Base-by-base conservation (phyloP, 2,329 filamentous ascomycete species). In the Trichoderma brevicompactum region DNA sequence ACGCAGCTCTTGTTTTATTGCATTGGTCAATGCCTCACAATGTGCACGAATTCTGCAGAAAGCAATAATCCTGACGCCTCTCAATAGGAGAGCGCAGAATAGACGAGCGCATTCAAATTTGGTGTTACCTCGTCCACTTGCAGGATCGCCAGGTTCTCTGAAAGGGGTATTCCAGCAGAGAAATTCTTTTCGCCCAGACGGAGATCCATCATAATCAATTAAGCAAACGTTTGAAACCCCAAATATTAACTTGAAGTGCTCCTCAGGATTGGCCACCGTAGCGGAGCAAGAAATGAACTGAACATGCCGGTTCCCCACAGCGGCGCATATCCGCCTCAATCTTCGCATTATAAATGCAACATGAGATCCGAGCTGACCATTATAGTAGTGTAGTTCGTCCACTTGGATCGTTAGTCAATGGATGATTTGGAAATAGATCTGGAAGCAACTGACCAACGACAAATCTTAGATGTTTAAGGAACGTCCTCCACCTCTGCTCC, bases 111-210 rank as follows among this genome's bases (percentile, higher is more conserved):
- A 91, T 77, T 99, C 94, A 5, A 87, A 85, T 75, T 96, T 87
- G 3, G 89, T 89, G 74, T 92, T 92, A 13, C 92, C 92, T 65
- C 95, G 87, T 1, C 95, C 94, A 71, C 92, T 96, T 0, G 90
- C 87, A 8, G 93, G 91, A 76, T 98, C 94, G 1, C 84, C 85
- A 0, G 94, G 92, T 70, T 97, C 94, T 75, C 93, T 96, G 77
- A 88, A 97, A 0, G 95, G 95, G 0, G 94, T 97, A 72, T 99
- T 98, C 95, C 95, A 99, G 76, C 94, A 98, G 7, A 99, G 74
- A 65, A 98, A 98, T 72, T 98, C 94, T 74, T 98, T 98, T 23
- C 92, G 85, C 0, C 94, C 78, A 6, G 92, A 92, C 0, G 95
- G 95, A 0, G 94, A 97, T 1, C 95, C 95, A 74, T 99, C 95